Conservation (phyloP, 106 monocot genomes). For the Dendrobium officinale region DNA sequence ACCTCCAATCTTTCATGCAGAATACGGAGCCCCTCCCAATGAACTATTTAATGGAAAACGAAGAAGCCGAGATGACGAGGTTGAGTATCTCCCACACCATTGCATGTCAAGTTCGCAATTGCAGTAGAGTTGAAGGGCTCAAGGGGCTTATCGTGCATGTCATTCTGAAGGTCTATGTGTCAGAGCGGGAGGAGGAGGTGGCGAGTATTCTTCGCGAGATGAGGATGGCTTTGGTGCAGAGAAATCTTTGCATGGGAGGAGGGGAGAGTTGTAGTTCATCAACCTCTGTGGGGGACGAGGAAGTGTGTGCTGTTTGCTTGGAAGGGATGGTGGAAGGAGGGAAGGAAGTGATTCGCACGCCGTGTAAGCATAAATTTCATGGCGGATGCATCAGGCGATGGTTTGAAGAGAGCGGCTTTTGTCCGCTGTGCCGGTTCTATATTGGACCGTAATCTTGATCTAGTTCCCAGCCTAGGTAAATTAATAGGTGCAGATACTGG, state of each 20-base stretch:
- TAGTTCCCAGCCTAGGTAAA: too few relatives aligned
- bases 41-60: background rate
- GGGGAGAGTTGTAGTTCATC: too few relatives aligned
- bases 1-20: background rate
- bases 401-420: too few relatives aligned
- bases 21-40: background rate
- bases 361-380: too few relatives aligned
- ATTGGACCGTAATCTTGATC: too few relatives aligned
- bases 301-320: background rate
- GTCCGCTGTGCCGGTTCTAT: too few relatives aligned
- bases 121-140: background rate
- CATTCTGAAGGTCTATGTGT: background rate
- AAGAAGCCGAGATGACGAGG: background rate
- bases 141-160: background rate
- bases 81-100: background rate
- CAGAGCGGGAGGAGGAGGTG: too few relatives aligned
- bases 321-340: background rate
- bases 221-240: background rate
- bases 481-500: too few relatives aligned
- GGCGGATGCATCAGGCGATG: too few relatives aligned
- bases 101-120: background rate
- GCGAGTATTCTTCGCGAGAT: background rate
- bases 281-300: background rate
- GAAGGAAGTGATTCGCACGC: too few relatives aligned
- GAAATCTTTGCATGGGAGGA: background rate